Evolutionary conservation across 495 filamentous ascomycete species (phyloP), one percentile per base, ranked within the genome.

Genomic region (Podospora bellae-mahoneyi): DNA sequence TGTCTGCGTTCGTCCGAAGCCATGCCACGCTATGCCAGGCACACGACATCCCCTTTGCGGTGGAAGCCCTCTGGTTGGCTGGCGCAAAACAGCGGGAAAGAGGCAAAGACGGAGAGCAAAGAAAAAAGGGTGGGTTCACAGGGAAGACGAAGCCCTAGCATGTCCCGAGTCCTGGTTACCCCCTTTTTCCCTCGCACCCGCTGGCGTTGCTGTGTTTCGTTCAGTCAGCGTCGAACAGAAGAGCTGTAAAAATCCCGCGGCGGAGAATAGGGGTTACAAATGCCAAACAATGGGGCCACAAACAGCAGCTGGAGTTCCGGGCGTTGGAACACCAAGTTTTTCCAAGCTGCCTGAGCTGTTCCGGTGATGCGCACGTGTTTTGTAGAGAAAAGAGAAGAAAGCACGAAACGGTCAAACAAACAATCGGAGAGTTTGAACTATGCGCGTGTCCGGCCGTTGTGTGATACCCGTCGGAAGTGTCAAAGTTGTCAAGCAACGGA

Each of bases 401-500:
- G 6, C 39, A 6, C 15, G 39, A 48, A 48, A 13, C 58, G 9
- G 20, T 27, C 58, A 27, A 60, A 60, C 19, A 60, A 23, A 23
- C 58, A 20, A 16, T 27, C 19, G 56, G 20, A 60, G 39, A 48
- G 39, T 48, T 48, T 48, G 39, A 48, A 16, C 39, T 3, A 48
- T 48, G 39, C 39, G 39, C 39, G 2, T 48, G 39, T 18, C 39
- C 39, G 39, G 39, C 39, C 39, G 39, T 48, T 48, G 39, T 48
- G 39, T 48, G 5, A 26, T 60, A 27, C 58, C 58, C 20, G 58
- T 27, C 58, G 58, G 19, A 18, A 60, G 20, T 26, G 58, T 60
- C 58, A 27, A 60, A 23, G 20, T 30, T 60, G 58, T 60, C 58
- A 60, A 26, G 23, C 26, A 60, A 26, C 23, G 58, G 58, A 60